Conservation (phyloP, 2,329 filamentous ascomycete species). For the Pseudogymnoascus sp. region DNA sequence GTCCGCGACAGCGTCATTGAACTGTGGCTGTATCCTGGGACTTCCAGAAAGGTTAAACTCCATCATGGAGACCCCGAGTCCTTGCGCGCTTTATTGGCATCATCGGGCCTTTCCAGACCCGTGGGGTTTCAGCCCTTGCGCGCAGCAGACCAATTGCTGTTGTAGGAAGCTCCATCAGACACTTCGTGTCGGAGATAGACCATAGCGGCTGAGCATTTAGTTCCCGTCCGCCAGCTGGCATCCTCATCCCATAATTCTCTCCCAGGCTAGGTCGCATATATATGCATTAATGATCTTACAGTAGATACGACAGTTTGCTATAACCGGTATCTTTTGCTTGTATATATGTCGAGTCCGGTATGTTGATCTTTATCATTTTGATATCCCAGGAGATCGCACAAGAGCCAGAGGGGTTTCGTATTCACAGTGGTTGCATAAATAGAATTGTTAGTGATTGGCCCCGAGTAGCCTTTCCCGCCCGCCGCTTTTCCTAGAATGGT, state of each 20-base stretch:
- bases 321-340: neutral
- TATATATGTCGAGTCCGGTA: neutral
- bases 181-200: conserved; percentile 1
- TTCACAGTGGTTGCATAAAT: conserved; percentile 2
- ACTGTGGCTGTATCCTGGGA: neutral
- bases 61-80: neutral
- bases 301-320: neutral
- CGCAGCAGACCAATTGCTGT: neutral
- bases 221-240: conserved; percentile 1
- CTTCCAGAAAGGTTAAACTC: neutral
- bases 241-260: neutral
- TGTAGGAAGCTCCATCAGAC: neutral
- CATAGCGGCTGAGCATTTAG: neutral
- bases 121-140: neutral
- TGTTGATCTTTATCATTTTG: conserved; percentile 1
- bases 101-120: neutral
- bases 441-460: conserved; percentile 1
- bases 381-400: neutral
- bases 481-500: neutral
- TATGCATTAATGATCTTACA: neutral
- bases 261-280: neutral
- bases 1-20: neutral
- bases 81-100: neutral
- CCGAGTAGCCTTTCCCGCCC: conserved; percentile 1
- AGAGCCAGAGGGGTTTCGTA: neutral